Conservation (phyloP, 768 basidiomycete species). For the Gloeopeniophorella convolvens region DNA sequence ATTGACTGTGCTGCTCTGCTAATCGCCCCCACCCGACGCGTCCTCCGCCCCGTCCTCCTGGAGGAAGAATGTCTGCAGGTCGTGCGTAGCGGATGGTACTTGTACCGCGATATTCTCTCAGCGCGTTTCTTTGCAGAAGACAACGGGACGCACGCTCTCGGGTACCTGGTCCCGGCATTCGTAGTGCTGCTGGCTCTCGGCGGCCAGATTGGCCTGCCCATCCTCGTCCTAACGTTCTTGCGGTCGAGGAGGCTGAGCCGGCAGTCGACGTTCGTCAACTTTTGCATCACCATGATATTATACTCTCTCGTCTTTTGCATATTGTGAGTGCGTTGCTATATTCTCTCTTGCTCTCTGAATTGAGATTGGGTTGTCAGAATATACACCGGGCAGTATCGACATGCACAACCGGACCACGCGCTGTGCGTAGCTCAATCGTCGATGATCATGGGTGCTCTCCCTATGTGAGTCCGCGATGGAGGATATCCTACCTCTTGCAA, state of each 20-base stretch:
- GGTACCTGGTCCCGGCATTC: conserved; percentile 33
- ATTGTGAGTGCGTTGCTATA: conserved; percentile 34
- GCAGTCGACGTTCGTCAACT: conserved; percentile 49
- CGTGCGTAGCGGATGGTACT: too few species aligned
- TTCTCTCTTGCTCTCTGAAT: not conserved
- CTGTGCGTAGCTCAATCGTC: conserved; percentile 48
- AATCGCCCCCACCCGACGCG: too few species aligned
- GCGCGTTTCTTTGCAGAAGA: not conserved
- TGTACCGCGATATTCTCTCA: too few species aligned
- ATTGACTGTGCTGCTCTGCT: too few species aligned
- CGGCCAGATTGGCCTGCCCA: conserved; percentile 46
- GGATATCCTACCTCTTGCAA: not conserved
- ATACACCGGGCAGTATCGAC: conserved; percentile 28
- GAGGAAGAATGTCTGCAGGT: not conserved
- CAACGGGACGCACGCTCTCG: conserved; percentile 9
- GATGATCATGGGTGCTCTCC: conserved; percentile 45
- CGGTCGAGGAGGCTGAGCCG: conserved; percentile 37
- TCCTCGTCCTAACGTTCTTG: conserved; percentile 41
- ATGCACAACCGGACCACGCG: conserved; percentile 23
- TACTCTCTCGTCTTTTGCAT: conserved; percentile 48
- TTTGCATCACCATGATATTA: conserved; percentile 50
- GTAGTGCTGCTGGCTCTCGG: conserved; percentile 44
- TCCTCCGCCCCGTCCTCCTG: too few species aligned
- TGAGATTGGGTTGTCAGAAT: conserved; percentile 23
- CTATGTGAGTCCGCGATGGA: conserved; percentile 37